Base-by-base conservation (phyloP, 441 rosid species). In the Pelargonium myrrhifolium region DNA sequence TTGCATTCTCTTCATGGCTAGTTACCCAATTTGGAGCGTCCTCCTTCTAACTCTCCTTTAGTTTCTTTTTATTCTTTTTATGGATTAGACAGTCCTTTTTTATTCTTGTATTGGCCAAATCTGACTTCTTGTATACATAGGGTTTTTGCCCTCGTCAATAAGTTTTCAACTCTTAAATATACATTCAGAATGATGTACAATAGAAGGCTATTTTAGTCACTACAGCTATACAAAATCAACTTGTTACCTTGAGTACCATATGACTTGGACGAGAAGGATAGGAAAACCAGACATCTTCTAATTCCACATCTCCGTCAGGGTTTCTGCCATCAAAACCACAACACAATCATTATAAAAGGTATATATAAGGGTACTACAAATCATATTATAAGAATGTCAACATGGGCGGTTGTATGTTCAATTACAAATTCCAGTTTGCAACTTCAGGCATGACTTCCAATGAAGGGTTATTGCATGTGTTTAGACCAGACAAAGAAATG, bases 261-360 rank as follows among this genome's bases (percentile, higher is more conserved):
- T 89, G 86, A 78, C 82, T 87, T 2, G 96, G 97, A 56, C 96
- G 97, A 65, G 96, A 91, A 67, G 96, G 97, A 86, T 94, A 94
- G 3, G 97, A 89, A 76, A 94, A 94, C 96, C 96, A 91, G 15
- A 91, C 91, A 63, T 94, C 97, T 40, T 89, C 81, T 64, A 94
- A 65, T 75, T 87, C 99, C 74, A 94, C 93, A 71, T 85, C 96
- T 42, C 96, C 99, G 79, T 85, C 96, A 69, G 84, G 89, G 72
- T 88, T 80, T 40, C 96, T 89, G 79, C 74, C 66, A 72, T 72
- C 64, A 67, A 28, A 71, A 55, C 51, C 15, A 53, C 51, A 62
- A 37, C 42, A 17, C 15, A 55, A 62, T 28, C 9, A 15, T 53
- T 15, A 5, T 47, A 15, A 17, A 53, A 53, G 59, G 59, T 53